Evolutionary conservation across 768 basidiomycete genomes (phyloP), one percentile per base, ranked within the genome.

Genomic region (Harrya chromipes): DNA sequence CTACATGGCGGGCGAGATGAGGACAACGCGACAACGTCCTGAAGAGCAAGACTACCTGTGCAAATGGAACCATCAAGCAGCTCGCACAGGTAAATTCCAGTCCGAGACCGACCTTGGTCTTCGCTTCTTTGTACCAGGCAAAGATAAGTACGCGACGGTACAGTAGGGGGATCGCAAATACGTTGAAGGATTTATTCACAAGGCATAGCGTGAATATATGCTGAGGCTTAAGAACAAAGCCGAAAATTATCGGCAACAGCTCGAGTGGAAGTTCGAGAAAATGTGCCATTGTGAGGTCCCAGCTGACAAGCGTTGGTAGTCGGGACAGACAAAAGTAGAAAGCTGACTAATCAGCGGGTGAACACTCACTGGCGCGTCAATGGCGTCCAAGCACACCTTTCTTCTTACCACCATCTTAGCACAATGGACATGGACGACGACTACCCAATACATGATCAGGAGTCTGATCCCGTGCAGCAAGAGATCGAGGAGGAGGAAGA

Each of bases 61-160:
- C 21, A 7, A 2, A 24, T 19, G 27, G 14, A 23, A 20, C 7
- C 13, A 27, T 51, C 19, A 12, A 37, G 23, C 10, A 14, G 40
- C 11, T 5, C 21, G 33, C 3, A 6, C 38, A 43, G 40, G 26
- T 13, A 21, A 41, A 31, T 47, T 41, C 37, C 17, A 14, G 38
- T 14, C 40, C 12, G 14, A 43, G 36, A 52, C 62, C 12, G 55
- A 83, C 87, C 74, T 77, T 85, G 9, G 57, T 60, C 60, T 86
- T 90, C 13, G 74, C 76, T 27, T 82, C 76, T 55, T 71, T 83
- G 48, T 88, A 80, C 88, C 87, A 89, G 14, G 86, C 75, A 65
- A 82, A 84, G 39, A 90, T 81, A 38, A 71, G 75, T 16, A 83
- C 73, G 12, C 74, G 71, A 21, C 75, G 70, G 56, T 91, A 92